These are phyloP conservation scores for Mycena filopes DNA, from an alignment of 768 basidiomycete genomes.

Conservation along the genomic window DNA sequence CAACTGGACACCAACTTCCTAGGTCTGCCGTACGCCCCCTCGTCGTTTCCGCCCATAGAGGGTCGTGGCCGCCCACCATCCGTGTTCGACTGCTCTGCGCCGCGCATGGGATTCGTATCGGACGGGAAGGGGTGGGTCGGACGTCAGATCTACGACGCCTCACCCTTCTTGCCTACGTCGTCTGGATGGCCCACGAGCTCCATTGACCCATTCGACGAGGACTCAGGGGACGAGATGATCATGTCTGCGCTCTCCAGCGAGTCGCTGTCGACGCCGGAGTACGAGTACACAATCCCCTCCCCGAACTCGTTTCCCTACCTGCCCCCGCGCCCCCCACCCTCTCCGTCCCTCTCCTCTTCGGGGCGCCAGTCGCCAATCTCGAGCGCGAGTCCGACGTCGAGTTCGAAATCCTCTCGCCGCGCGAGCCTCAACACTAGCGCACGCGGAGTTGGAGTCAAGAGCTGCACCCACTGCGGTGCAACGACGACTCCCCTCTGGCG, in stretches of 20 bases:
- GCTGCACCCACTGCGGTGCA: constrained; percentile 20
- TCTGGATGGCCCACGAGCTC: constrained; percentile 2
- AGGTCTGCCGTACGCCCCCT: not conserved
- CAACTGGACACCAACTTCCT: not conserved
- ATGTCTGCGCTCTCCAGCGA: not conserved
- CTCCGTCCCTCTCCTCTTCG: not conserved
- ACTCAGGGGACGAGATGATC: constrained; percentile 18
- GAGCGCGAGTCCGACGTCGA: not conserved
- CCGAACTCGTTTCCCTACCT: not conserved
- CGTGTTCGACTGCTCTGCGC: not conserved
- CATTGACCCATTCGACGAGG: constrained; percentile 6
- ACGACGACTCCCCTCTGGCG: constrained; percentile 24
- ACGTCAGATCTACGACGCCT: constrained; percentile 6
- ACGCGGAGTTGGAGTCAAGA: not conserved
- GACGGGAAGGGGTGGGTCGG: not conserved
- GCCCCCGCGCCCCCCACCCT: constrained; percentile 7
- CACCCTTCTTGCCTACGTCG: not conserved
- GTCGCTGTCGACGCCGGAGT: not conserved
- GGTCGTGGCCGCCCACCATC: not conserved
- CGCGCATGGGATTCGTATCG: not conserved
- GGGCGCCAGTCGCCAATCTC: not conserved
- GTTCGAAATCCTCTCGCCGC: not conserved
- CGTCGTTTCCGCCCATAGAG: not conserved
- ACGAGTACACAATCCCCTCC: constrained; percentile 8
- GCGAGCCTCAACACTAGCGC: no score